phyloP scores from a whole-genome alignment of 1,284 basidiomycete species.

The Schizophyllum commune region DNA sequence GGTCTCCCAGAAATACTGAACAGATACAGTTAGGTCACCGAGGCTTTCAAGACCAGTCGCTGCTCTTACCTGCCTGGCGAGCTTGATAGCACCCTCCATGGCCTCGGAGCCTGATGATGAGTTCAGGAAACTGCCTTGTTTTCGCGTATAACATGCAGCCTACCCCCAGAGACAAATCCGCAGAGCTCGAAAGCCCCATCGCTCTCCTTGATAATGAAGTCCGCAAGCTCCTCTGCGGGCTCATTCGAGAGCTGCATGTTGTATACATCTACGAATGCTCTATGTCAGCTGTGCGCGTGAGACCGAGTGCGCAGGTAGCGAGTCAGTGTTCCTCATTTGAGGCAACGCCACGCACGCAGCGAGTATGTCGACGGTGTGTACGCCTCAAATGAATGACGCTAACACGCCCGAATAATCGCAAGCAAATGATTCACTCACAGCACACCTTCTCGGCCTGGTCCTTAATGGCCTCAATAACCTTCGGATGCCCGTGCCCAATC shows the following conservation, averaged over 20 bases:
- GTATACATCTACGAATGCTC: constrained; percentile 55
- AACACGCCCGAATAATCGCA: too few relatives aligned
- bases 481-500: constrained; percentile 68
- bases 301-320: too few relatives aligned
- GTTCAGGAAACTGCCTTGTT: constrained; percentile 2
- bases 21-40: constrained; percentile 7
- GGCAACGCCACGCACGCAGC: too few relatives aligned
- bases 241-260: constrained; percentile 73
- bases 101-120: constrained; percentile 64
- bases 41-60: too few relatives aligned
- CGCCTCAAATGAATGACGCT: neutral
- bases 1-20: constrained; percentile 61
- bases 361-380: constrained; percentile 1
- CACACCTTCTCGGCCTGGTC: constrained; percentile 70
- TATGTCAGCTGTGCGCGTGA: neutral
- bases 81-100: constrained; percentile 75
- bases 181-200: constrained; percentile 67
- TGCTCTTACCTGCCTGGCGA: constrained; percentile 58
- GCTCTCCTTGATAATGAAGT: constrained; percentile 48
- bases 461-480: constrained; percentile 63
- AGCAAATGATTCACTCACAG: constrained; percentile 35
- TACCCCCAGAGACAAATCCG: constrained; percentile 69
- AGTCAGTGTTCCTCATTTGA: too few relatives aligned
- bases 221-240: constrained; percentile 72
- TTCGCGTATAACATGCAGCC: constrained; percentile 9